A percentile compares a stretch with the other conserved stretches of the same genome.
Evolutionary conservation across 176 grass and related monocot species (phyloP).

Genomic region (Poa annua): DNA sequence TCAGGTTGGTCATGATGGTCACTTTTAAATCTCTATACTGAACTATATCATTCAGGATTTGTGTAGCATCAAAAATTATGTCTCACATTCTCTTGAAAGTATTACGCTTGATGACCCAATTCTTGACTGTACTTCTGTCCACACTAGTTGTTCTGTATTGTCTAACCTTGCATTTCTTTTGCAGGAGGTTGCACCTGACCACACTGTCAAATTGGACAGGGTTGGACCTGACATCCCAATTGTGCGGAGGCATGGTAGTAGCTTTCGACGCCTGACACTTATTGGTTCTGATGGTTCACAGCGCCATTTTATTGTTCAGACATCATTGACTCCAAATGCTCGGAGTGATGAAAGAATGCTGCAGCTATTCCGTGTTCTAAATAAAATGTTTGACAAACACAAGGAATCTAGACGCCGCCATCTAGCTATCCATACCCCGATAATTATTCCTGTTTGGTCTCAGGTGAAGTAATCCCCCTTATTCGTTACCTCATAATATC

Average conservation of each 20-base stretch:
- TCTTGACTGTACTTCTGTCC: neutral
- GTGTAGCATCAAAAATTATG: neutral
- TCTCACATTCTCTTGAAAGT: conserved; percentile 9
- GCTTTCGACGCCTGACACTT: conserved; percentile 88
- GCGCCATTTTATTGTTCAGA: conserved; percentile 98
- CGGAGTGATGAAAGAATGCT: conserved; percentile 99
- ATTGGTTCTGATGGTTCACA: conserved; percentile 99
- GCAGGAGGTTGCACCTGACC: conserved; percentile 96
- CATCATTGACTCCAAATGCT: conserved; percentile 96
- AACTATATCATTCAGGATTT: conserved; percentile 16
- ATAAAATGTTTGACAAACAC: conserved; percentile 99
- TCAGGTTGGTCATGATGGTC: conserved; percentile 89
- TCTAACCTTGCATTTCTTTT: conserved; percentile 37
- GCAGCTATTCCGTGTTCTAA: conserved; percentile 93
- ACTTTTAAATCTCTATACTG: neutral
- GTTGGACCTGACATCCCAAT: conserved; percentile 97
- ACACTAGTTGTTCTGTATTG: neutral
- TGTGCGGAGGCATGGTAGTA: conserved; percentile 97
- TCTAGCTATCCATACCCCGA: conserved; percentile 92
- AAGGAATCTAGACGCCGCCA: conserved; percentile 94
- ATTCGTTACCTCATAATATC: conserved; percentile 22
- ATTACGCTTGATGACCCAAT: neutral
- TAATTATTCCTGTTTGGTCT: conserved; percentile 99
- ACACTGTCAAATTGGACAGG: conserved; percentile 97
- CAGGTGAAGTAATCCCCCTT: conserved; percentile 61